Conservation (phyloP, 129 eudicot genomes). For the Smallanthus sonchifolius region DNA sequence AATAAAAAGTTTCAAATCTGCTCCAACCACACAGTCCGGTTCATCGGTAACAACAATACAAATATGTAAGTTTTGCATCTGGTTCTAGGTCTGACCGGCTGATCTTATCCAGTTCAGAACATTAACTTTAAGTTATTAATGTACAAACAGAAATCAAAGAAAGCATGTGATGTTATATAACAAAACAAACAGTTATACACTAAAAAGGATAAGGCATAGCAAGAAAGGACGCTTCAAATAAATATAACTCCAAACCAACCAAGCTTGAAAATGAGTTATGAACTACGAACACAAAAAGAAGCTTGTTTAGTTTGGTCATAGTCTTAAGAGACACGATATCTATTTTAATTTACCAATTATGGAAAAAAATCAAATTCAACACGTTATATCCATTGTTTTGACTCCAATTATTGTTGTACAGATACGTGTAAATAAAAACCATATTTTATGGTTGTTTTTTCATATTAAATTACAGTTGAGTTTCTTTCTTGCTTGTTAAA, state of each 20-base stretch:
- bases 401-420: constrained; percentile 13
- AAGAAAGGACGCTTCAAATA: background rate
- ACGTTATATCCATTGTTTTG: constrained; percentile 17
- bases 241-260: constrained; percentile 9
- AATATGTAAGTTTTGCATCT: too few species aligned
- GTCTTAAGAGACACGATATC: constrained; percentile 5
- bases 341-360: constrained; percentile 13
- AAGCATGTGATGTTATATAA: background rate
- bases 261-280: background rate
- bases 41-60: too few species aligned
- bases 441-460: background rate
- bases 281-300: background rate
- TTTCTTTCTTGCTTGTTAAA: too few species aligned
- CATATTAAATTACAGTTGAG: background rate
- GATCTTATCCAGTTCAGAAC: too few species aligned
- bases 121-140: background rate
- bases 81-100: too few species aligned
- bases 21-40: too few species aligned
- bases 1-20: too few species aligned
- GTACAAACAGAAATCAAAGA: background rate
- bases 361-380: background rate
- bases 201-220: background rate
- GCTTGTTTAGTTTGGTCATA: background rate
- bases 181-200: background rate
- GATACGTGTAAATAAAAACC: constrained; percentile 1